A percentile compares a stretch with the other conserved stretches of the same genome.
phyloP scores from a whole-genome alignment of 1,284 basidiomycete species.

The Malassezia equina region DNA sequence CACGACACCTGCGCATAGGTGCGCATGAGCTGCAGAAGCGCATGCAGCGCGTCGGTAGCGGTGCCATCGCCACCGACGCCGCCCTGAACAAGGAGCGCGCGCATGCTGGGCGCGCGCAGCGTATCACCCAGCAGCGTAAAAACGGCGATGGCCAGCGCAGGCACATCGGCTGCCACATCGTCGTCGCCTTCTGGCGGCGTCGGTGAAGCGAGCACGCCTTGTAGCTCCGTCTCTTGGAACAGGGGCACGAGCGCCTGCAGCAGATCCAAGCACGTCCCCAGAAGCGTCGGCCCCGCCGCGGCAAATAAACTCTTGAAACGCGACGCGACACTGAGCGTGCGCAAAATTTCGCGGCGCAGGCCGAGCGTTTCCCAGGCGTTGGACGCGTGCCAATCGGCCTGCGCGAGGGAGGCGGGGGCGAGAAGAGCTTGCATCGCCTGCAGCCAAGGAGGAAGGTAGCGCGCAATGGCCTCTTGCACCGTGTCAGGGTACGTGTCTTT shows the following conservation, averaged over 20 bases:
- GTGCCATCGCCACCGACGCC: slow-evolving; percentile 29
- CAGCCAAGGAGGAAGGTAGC: slow-evolving; percentile 72
- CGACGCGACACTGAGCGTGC: slow-evolving; percentile 35
- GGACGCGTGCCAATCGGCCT: slow-evolving; percentile 13
- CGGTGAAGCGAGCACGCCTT: slow-evolving; percentile 50
- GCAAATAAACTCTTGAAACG: slow-evolving; percentile 32
- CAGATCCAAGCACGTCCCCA: slow-evolving; percentile 16
- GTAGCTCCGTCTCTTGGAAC: slow-evolving; percentile 24
- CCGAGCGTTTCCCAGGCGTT: slow-evolving; percentile 23
- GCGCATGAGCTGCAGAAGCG: slow-evolving; percentile 58
- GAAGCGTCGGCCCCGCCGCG: slow-evolving; percentile 13
- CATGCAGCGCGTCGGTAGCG: slow-evolving; percentile 49
- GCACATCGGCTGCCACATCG: slow-evolving; percentile 55
- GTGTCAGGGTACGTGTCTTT: slow-evolving; percentile 79
- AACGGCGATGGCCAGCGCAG: slow-evolving; percentile 65
- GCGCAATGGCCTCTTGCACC: slow-evolving; percentile 68
- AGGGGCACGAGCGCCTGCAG: slow-evolving; percentile 23
- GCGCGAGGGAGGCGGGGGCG: not conserved
- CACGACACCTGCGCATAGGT: slow-evolving; percentile 74
- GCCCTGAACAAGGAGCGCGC: slow-evolving; percentile 55
- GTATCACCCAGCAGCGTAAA: slow-evolving; percentile 67
- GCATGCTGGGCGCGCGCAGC: slow-evolving; percentile 57
- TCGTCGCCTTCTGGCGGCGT: slow-evolving; percentile 63
- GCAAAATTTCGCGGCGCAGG: slow-evolving; percentile 32
- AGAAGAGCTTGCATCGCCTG: slow-evolving; percentile 26